Conservation (phyloP, 2,329 filamentous ascomycete genomes). For the Talaromyces sp. region DNA sequence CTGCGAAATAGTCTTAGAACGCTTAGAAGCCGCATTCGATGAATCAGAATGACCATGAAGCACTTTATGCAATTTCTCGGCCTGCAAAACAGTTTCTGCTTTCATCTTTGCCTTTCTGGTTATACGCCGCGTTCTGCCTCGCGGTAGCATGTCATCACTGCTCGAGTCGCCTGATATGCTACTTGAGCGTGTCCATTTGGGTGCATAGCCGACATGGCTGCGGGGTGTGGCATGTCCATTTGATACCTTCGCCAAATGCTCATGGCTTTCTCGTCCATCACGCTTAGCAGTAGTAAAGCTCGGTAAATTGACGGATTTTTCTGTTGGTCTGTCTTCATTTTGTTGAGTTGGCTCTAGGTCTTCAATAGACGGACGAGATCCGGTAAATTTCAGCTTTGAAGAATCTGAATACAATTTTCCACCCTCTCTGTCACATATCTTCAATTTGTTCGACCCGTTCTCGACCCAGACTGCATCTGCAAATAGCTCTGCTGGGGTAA, state of each 20-base stretch:
- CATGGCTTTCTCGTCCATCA: conserved; percentile 51
- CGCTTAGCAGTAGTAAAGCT: conserved; percentile 36
- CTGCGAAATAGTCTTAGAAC: conserved; percentile 2
- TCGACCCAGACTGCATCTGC: conserved; percentile 92
- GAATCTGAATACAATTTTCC: conserved; percentile 59
- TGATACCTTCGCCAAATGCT: conserved; percentile 58
- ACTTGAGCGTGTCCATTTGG: conserved; percentile 54
- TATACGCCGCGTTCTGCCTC: conserved; percentile 19
- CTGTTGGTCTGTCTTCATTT: conserved; percentile 1
- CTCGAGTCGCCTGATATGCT: conserved; percentile 58
- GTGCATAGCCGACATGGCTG: conserved; percentile 39
- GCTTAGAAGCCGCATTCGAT: conserved; percentile 10
- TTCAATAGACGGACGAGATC: conserved; percentile 22
- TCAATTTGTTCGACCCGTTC: conserved; percentile 71
- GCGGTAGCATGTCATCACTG: conserved; percentile 32
- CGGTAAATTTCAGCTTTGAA: conserved; percentile 26
- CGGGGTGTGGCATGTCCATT: conserved; percentile 49
- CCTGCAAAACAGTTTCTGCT: conserved; percentile 14
- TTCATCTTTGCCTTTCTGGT: conserved; percentile 16
- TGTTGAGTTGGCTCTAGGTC: not conserved
- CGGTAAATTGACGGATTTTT: conserved; percentile 33
- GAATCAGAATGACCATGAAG: conserved; percentile 13
- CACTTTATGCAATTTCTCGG: conserved; percentile 12
- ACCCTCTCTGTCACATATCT: conserved; percentile 78
- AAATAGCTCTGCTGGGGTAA: conserved; percentile 78